Base-by-base conservation (phyloP, 208 protist genomes). In the Kentomonas sorsogonicus region DNA sequence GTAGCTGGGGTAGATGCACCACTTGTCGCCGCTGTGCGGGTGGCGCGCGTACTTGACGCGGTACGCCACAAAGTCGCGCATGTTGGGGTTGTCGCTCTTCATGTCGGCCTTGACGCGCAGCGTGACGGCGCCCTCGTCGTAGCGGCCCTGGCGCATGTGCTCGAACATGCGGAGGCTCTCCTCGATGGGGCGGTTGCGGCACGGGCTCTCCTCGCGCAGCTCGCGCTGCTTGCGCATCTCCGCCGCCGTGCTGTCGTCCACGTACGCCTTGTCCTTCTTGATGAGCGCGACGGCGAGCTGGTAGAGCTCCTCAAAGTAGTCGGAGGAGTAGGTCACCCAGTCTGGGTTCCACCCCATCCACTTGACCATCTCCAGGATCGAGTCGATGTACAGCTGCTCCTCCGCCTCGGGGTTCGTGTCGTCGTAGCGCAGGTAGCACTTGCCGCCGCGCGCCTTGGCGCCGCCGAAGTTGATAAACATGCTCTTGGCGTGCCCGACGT, bases 1-100 rank as follows among this genome's bases (percentile, higher is more conserved):
- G 79, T 99, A 99, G 51, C 96, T 98, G 26, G 99, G 99, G 75
- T 99, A 99, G 64, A 99, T 97, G 73, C 96, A 99, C 96, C 96
- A 99, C 57, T 91, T 86, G 64, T 97, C 90, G 61, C 97, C 96
- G 29, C 85, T 75, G 73, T 97, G 90, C 27, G 95, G 96, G 69
- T 98, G 94, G 62, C 77, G 73, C 15, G 74, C 75, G 77, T 95
- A 99, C 73, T 99, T 99, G 58, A 99, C 97, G 56, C 99, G 91
- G 69, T 99, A 99, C 26, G 97, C 97, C 52, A 99, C 86, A 43
- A 98, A 92, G 73, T 99, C 99, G 52, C 98, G 87, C 97, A 99
- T 98, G 72, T 96, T 97, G 16, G 95, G 93, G 78, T 99, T 99
- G 53, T 92, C 72, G 56, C 69, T 87, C 50, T 81, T 64, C 87